phyloP scores from a whole-genome alignment of 2,329 filamentous ascomycete genomes.

The Epicoccum sorghinum region DNA sequence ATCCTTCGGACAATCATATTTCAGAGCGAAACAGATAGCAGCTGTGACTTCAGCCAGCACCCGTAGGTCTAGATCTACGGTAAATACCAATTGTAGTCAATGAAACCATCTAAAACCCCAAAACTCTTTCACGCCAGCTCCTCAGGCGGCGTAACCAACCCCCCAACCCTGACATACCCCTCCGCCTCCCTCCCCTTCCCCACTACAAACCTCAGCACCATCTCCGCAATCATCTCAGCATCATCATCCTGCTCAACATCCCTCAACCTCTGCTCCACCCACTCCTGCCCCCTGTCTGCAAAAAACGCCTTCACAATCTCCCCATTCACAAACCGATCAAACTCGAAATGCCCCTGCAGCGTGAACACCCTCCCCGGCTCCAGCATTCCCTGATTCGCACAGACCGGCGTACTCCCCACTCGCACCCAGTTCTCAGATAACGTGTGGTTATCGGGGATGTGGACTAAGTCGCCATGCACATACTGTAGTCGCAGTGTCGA shows the following conservation, averaged over 20 bases:
- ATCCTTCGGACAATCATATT: no score
- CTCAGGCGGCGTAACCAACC: conserved; percentile 29
- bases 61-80: no score
- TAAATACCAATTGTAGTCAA: no score
- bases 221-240: conserved; percentile 35
- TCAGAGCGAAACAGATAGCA: no score
- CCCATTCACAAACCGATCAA: conserved; percentile 50
- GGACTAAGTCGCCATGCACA: conserved; percentile 47
- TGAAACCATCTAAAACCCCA: no score
- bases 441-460: conserved; percentile 18
- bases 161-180: conserved; percentile 10
- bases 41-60: no score
- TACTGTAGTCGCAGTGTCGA: conserved; percentile 44
- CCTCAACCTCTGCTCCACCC: conserved; percentile 26
- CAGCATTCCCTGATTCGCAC: conserved; percentile 50
- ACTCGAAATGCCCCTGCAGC: conserved; percentile 54
- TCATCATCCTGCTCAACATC: conserved; percentile 37
- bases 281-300: conserved; percentile 26
- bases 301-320: conserved; percentile 49
- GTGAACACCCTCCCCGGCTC: conserved; percentile 49
- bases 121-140: not conserved
- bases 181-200: conserved; percentile 10
- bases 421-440: conserved; percentile 29
- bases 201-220: conserved; percentile 43
- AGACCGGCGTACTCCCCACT: conserved; percentile 40